Base-by-base conservation (phyloP, 371 early-diverging fungal genomes). In the Funneliformis caledonium region DNA sequence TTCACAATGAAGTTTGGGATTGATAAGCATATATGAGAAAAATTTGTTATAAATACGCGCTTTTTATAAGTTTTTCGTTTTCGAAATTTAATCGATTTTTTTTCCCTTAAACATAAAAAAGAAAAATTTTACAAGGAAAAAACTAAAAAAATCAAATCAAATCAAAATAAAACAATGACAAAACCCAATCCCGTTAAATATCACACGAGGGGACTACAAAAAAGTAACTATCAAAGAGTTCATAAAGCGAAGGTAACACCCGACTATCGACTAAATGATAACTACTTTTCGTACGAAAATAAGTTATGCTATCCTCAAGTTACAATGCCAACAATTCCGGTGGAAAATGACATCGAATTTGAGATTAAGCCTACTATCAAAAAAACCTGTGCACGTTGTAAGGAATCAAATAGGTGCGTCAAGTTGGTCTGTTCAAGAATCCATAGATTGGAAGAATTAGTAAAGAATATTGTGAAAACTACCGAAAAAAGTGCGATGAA, bases 301-400 rank as follows among this genome's bases (percentile, higher is more conserved):
- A 47, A 47, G 7, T 9, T 47, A 10, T 9, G 11, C 6, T 47
- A 14, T 52, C 5, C 19, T 19, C 56, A 52, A 52, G 2, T 52
- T 19, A 52, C 4, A 3, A 37, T 37, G 37, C 0, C 37, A 37
- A 37, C 3, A 5, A 52, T 16, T 52, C 56, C 56, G 19, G 5
- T 52, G 5, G 16, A 52, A 16, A 6, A 52, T 52, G 56, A 52
- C 19, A 19, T 16, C 1, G 56, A 14, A 52, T 52, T 52, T 52
- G 56, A 52, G 19, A 52, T 52, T 52, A 52, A 52, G 16, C 56
- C 56, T 5, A 70, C 22, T 2, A 72, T 76, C 9, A 76, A 60
- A 59, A 76, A 62, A 56, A 76, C 43, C 4, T 76, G 76, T 43
- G 43, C 76, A 50, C 43, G 61, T 11, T 76, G 76, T 61, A 76